Percentiles rank a stretch among this genome's conserved stretches.
Conservation (phyloP, 805 yeast species). For the Candida tammaniensis region DNA sequence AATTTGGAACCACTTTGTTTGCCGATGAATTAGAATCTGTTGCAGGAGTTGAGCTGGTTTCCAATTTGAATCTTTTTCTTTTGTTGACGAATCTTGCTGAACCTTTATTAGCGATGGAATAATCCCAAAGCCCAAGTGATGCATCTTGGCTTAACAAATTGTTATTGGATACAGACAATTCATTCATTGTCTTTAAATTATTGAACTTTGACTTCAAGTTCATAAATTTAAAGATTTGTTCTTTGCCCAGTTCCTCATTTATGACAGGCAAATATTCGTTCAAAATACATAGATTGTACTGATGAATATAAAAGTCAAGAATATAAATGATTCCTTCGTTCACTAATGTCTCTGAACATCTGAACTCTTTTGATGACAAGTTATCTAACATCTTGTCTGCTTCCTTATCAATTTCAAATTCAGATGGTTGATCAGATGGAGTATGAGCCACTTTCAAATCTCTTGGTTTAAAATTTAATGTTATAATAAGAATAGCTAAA, state of each 20-base stretch:
- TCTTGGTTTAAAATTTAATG: slow-evolving; percentile 47
- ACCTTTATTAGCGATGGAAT: slow-evolving; percentile 35
- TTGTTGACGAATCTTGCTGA: slow-evolving; percentile 53
- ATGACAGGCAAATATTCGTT: slow-evolving; percentile 40
- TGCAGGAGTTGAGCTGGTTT: slow-evolving; percentile 12
- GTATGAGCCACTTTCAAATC: slow-evolving; percentile 24
- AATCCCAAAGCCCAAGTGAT: slow-evolving; percentile 47
- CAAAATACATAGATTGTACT: slow-evolving; percentile 49
- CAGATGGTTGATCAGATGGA: slow-evolving; percentile 13
- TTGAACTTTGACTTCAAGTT: slow-evolving; percentile 42
- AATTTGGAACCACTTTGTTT: too few relatives aligned
- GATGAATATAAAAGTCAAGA: slow-evolving; percentile 59
- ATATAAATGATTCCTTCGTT: slow-evolving; percentile 56
- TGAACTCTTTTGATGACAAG: slow-evolving; percentile 34
- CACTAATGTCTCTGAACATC: slow-evolving; percentile 42
- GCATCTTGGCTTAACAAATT: slow-evolving; percentile 39
- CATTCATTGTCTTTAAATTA: slow-evolving; percentile 34
- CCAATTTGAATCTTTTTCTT: slow-evolving; percentile 44
- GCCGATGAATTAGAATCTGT: neutral
- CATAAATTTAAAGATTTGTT: slow-evolving; percentile 46
- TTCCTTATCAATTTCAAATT: slow-evolving; percentile 11
- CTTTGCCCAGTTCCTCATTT: slow-evolving; percentile 39
- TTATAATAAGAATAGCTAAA: slow-evolving; percentile 59
- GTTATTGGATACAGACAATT: slow-evolving; percentile 22
- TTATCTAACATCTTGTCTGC: slow-evolving; percentile 22